These are phyloP conservation scores for Hypomyces rosellus DNA, from an alignment of 2,329 filamentous ascomycete genomes.

Conservation along the genomic window DNA sequence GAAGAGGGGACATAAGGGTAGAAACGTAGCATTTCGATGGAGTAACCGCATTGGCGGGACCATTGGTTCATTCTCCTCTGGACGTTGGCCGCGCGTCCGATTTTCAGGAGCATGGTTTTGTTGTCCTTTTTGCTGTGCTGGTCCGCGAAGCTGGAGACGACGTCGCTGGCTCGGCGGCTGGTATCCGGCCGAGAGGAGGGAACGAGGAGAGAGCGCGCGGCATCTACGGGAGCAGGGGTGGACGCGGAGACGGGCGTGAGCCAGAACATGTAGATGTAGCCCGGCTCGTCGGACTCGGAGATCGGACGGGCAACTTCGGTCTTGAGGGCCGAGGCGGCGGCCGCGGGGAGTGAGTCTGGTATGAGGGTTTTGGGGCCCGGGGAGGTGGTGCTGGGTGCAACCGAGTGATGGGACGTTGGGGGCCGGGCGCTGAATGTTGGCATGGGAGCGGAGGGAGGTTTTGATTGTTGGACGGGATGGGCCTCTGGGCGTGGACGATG, in stretches of 20 bases:
- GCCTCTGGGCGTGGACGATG: slow-evolving; percentile 43
- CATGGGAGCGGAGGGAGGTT: not conserved
- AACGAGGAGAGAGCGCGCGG: slow-evolving; percentile 52
- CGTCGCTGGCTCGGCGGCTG: slow-evolving; percentile 47
- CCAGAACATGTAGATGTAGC: slow-evolving; percentile 99
- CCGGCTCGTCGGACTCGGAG: slow-evolving; percentile 64
- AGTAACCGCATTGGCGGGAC: slow-evolving; percentile 86
- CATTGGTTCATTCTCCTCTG: slow-evolving; percentile 88
- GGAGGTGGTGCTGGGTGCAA: slow-evolving; percentile 26
- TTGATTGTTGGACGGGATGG: slow-evolving; percentile 40
- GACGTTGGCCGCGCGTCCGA: slow-evolving; percentile 70
- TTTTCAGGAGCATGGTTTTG: slow-evolving; percentile 63
- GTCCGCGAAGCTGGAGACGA: slow-evolving; percentile 45
- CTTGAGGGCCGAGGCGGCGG: slow-evolving; percentile 64
- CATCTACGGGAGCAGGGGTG: slow-evolving; percentile 49
- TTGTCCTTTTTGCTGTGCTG: not conserved
- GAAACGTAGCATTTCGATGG: slow-evolving; percentile 79
- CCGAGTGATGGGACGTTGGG: slow-evolving; percentile 18
- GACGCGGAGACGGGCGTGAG: slow-evolving; percentile 60
- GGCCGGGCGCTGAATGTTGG: not conserved
- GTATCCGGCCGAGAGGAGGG: slow-evolving; percentile 36
- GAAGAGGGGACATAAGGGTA: slow-evolving; percentile 70
- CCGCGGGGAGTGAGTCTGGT: slow-evolving; percentile 57
- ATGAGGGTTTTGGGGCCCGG: slow-evolving; percentile 49
- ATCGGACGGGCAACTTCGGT: slow-evolving; percentile 68